phyloP scores from a whole-genome alignment of 768 basidiomycete species.

The Pholiota molesta region DNA sequence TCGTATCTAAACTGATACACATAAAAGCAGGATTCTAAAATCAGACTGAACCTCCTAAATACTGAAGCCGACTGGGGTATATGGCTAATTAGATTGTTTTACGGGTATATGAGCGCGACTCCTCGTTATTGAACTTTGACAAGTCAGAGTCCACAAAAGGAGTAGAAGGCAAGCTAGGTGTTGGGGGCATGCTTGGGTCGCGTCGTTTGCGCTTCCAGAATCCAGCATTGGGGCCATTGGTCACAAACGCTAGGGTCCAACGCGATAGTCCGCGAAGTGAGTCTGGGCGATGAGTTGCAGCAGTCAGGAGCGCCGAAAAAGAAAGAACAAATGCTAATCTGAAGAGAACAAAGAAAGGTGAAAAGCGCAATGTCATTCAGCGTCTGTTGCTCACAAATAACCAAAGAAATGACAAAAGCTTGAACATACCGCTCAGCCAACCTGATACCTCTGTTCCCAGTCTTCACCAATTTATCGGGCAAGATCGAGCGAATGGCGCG shows the following conservation, averaged over 20 bases:
- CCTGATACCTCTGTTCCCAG: slow-evolving; percentile 40
- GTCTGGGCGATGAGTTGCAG: slow-evolving; percentile 62
- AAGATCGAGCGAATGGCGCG: slow-evolving; percentile 66
- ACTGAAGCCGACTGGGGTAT: neutral
- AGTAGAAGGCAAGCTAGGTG: slow-evolving; percentile 27
- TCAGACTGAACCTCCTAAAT: too few species aligned
- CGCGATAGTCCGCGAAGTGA: slow-evolving; percentile 72
- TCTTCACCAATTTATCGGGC: slow-evolving; percentile 55
- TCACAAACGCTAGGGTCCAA: slow-evolving; percentile 70
- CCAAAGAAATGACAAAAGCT: neutral
- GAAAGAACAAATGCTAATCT: slow-evolving; percentile 67
- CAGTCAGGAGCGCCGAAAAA: slow-evolving; percentile 65
- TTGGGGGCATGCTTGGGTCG: slow-evolving; percentile 31
- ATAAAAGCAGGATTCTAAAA: neutral
- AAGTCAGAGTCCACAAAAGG: slow-evolving; percentile 9
- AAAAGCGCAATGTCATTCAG: slow-evolving; percentile 1
- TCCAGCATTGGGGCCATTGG: slow-evolving; percentile 58
- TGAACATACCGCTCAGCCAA: slow-evolving; percentile 57
- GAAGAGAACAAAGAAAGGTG: neutral
- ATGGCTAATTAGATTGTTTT: neutral
- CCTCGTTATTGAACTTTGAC: slow-evolving; percentile 3
- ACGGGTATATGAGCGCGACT: slow-evolving; percentile 5
- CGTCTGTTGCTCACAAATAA: neutral
- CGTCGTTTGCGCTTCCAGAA: slow-evolving; percentile 52
- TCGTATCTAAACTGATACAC: neutral